These are phyloP conservation scores for Cyclaneusma minus DNA, from an alignment of 2,329 filamentous ascomycete species.

Conservation along the genomic window DNA sequence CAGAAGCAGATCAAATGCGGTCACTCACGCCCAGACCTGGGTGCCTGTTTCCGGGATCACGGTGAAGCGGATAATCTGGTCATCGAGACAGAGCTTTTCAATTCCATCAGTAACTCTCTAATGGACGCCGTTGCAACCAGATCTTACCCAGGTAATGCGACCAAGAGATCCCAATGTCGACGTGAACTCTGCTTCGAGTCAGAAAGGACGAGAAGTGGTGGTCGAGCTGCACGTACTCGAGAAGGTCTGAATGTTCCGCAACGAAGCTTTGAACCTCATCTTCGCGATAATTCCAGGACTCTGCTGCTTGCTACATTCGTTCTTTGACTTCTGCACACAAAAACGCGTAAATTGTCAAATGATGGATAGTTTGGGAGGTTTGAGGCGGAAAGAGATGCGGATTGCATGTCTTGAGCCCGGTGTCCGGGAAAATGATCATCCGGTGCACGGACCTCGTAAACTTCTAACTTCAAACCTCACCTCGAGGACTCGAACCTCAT, in stretches of 20 bases:
- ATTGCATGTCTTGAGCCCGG: no score
- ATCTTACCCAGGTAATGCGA: slow-evolving; percentile 22
- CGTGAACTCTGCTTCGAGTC: slow-evolving; percentile 36
- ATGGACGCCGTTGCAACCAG: not conserved
- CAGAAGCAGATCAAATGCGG: no score
- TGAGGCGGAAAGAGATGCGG: no score
- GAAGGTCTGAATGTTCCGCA: slow-evolving; percentile 52
- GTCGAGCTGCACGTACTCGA: slow-evolving; percentile 30
- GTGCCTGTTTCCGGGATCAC: slow-evolving; percentile 89
- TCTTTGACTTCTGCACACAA: no score
- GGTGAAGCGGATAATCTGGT: slow-evolving; percentile 81
- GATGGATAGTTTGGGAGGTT: no score
- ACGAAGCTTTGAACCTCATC: slow-evolving; percentile 52
- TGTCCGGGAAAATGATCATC: no score
- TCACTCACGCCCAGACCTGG: slow-evolving; percentile 82
- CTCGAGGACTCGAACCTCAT: no score
- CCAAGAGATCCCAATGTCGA: slow-evolving; percentile 44
- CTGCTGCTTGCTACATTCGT: no score
- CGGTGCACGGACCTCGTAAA: no score
- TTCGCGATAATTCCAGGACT: no score
- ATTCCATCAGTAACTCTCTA: slow-evolving; percentile 82
- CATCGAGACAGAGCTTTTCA: slow-evolving; percentile 75
- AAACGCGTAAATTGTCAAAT: no score
- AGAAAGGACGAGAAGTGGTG: not conserved
- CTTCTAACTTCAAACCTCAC: no score